Conservation (phyloP, 2,329 filamentous ascomycete species). For the Arthrobotrys conoides region DNA sequence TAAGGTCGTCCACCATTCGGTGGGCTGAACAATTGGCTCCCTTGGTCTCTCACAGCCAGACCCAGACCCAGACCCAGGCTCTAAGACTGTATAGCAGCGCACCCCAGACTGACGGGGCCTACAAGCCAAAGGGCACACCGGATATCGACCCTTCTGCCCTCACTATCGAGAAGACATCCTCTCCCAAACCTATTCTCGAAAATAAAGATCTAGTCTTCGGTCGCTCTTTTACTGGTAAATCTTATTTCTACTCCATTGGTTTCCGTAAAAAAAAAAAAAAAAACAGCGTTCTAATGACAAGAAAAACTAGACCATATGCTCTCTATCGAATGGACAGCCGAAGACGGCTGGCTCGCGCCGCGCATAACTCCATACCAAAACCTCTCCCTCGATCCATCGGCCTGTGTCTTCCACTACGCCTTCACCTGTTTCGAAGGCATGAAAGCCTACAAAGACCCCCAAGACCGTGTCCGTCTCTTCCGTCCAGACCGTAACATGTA, state of each 20-base stretch:
- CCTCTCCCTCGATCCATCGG: slow-evolving; percentile 93
- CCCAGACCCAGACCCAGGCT: not conserved
- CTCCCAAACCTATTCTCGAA: slow-evolving; percentile 80
- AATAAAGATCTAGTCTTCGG: slow-evolving; percentile 91
- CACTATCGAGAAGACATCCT: slow-evolving; percentile 79
- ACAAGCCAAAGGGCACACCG: slow-evolving; percentile 65
- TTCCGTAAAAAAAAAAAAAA: not conserved
- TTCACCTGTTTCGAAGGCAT: slow-evolving; percentile 99
- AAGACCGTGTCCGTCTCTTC: slow-evolving; percentile 86
- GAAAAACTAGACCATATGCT: slow-evolving; percentile 88
- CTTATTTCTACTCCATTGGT: slow-evolving; percentile 9
- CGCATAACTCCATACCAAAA: slow-evolving; percentile 95
- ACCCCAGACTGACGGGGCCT: slow-evolving; percentile 11
- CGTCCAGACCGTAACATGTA: slow-evolving; percentile 96
- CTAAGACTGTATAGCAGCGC: slow-evolving; percentile 36
- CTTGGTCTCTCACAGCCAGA: not conserved
- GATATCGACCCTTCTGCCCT: slow-evolving; percentile 85
- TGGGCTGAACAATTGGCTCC: slow-evolving; percentile 37
- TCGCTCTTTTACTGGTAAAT: slow-evolving; percentile 84
- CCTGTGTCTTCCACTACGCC: slow-evolving; percentile 98
- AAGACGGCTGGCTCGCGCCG: slow-evolving; percentile 85
- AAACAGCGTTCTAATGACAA: slow-evolving; percentile 26
- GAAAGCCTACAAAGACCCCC: slow-evolving; percentile 96
- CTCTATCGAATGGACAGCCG: slow-evolving; percentile 89
- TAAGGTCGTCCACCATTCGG: slow-evolving; percentile 40